Conservation (phyloP, 2,329 filamentous ascomycete species). For the Aureobasidium sp. region DNA sequence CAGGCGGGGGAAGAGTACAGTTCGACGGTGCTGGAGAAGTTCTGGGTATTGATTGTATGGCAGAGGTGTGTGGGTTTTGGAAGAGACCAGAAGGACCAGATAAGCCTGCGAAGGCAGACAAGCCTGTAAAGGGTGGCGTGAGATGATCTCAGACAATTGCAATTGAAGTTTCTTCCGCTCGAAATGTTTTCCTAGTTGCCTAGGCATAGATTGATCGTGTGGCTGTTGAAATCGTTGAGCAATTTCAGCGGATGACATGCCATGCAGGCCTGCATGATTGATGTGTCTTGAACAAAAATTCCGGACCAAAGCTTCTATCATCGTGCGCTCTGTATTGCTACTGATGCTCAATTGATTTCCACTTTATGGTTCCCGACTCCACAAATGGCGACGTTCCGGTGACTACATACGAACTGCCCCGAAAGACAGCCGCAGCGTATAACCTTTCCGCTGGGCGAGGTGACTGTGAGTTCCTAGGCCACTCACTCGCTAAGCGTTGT, state of each 20-base stretch:
- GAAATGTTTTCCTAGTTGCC: neutral
- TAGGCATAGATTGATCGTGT: neutral
- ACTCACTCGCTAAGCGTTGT: constrained; percentile 3
- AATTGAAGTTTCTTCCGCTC: neutral
- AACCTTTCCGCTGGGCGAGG: constrained; percentile 10
- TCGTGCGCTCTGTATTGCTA: neutral
- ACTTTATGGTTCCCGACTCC: constrained; percentile 1
- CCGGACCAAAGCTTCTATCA: neutral
- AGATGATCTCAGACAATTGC: neutral
- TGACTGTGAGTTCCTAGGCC: constrained; percentile 3
- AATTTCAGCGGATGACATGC: neutral
- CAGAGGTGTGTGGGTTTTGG: constrained; percentile 14
- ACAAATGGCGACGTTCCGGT: constrained; percentile 4
- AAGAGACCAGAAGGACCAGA: constrained; percentile 9
- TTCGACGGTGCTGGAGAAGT: constrained; percentile 12
- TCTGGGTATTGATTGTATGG: constrained; percentile 14
- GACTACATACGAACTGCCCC: constrained; percentile 3
- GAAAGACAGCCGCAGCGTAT: constrained; percentile 9
- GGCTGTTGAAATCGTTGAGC: neutral
- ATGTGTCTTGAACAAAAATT: neutral
- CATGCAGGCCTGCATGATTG: neutral
- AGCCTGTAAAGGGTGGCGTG: neutral
- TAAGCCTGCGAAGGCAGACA: neutral
- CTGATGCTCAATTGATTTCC: neutral
- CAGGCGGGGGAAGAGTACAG: neutral